Evolutionary conservation across 2,329 filamentous ascomycete species (phyloP).

Genomic region (Penicillium sp.): DNA sequence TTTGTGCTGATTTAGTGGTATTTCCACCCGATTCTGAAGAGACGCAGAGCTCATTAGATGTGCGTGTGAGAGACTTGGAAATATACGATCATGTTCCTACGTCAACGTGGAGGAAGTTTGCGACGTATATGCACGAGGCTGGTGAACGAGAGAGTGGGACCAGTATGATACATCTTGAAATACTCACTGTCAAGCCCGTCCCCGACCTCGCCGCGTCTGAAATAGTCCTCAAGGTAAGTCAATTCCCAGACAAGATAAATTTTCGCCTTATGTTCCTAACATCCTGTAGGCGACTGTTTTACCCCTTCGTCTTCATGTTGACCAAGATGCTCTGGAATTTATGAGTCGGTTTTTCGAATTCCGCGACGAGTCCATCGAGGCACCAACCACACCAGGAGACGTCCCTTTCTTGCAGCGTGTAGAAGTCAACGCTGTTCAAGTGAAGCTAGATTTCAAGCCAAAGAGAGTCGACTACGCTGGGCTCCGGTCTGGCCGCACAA

Average conservation of each 20-base stretch:
- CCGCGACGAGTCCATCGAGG: conserved; percentile 70
- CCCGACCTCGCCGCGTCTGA: conserved; percentile 85
- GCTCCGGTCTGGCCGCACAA: conserved; percentile 88
- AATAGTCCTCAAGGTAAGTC: conserved; percentile 72
- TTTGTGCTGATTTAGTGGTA: conserved; percentile 79
- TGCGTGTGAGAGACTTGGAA: conserved; percentile 81
- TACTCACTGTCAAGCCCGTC: conserved; percentile 85
- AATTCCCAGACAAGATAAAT: neutral
- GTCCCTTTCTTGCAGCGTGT: conserved; percentile 86
- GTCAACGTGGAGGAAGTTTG: conserved; percentile 98
- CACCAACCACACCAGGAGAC: conserved; percentile 67
- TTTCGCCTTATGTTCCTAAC: conserved; percentile 11
- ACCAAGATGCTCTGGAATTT: conserved; percentile 96
- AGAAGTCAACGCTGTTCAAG: conserved; percentile 79
- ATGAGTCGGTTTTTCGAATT: conserved; percentile 98
- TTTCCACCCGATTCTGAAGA: conserved; percentile 79
- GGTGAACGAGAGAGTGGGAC: conserved; percentile 84
- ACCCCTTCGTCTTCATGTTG: conserved; percentile 88
- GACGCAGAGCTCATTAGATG: conserved; percentile 83
- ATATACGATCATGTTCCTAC: conserved; percentile 93
- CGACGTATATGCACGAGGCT: conserved; percentile 86
- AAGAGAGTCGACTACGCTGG: conserved; percentile 97
- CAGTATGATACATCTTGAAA: conserved; percentile 87
- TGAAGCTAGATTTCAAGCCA: conserved; percentile 95
- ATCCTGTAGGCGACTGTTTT: conserved; percentile 66